Base-by-base conservation (phyloP, 768 basidiomycete species). In the Termitomyces titanicus region DNA sequence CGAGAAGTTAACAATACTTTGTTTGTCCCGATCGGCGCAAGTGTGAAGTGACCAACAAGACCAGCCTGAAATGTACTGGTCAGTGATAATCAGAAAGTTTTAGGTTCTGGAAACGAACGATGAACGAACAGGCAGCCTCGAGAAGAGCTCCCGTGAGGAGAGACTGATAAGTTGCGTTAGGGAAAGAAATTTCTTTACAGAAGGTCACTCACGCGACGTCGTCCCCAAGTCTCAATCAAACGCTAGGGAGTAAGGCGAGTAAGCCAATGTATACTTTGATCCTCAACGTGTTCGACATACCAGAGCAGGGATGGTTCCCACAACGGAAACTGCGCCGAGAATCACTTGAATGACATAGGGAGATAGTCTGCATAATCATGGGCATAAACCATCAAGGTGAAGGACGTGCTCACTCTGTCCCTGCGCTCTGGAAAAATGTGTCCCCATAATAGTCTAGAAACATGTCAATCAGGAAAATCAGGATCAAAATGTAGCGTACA, bases 321-420 rank as follows among this genome's bases (percentile, higher is more conserved):
- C 79, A 10, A 92, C 83, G 1, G 88, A 88, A 10, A 91, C 86
- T 0, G 72, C 88, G n/a, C 87, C 88, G 22, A 90, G 74, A 54
- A 89, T 85, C 9, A 80, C 78, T 64, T 89, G 89, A 60, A 90
- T 88, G n/a, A 83, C 77, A 70, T 86, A 90, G 0, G 89, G 81
- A 6, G 75, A 78, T 53, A 90, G 70, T n/a, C 79, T 82, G 45
- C 24, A 38, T 17, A 24, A 4, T 12, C 5, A 18, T 37, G 17
- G 25, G 8, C 15, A 31, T 5, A 24, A 15, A 55, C 53, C 22
- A 39, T 29, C n/a, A 18, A 44, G 18, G 2, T 7, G 27, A 5
- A 7, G n/a, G 33, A 42, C 35, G 25, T 15, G 58, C 80, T 58
- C 63, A 84, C 83, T 75, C 61, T 13, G 85, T 87, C 43, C 86